Conservation (phyloP, 345 rosid genomes). For the Luvunga scandens region DNA sequence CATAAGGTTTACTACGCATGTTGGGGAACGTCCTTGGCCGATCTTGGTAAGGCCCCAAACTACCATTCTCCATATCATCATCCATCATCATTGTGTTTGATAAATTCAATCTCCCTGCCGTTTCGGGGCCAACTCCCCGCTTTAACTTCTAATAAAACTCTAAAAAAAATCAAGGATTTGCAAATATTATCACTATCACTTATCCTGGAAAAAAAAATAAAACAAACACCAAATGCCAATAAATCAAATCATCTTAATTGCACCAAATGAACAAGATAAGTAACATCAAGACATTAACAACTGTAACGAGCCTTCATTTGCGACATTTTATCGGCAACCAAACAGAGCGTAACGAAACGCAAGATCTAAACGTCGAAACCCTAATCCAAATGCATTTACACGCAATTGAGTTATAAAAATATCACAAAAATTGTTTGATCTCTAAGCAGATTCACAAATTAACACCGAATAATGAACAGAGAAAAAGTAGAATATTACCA, state of each 20-base stretch:
- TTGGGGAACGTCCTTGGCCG: constrained; percentile 85
- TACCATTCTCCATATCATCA: constrained; percentile 82
- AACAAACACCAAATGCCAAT: neutral
- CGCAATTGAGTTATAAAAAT: too few relatives aligned
- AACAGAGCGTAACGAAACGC: neutral
- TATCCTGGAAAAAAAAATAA: neutral
- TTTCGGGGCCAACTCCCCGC: constrained; percentile 48
- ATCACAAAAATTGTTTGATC: neutral
- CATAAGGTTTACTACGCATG: constrained; percentile 81
- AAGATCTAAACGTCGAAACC: constrained; percentile 9
- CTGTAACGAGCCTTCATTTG: neutral
- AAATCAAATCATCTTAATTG: neutral
- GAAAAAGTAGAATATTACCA: neutral
- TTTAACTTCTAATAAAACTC: neutral
- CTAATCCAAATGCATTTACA: neutral
- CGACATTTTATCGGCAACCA: neutral
- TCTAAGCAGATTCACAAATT: neutral
- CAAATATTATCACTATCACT: neutral
- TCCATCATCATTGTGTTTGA: constrained; percentile 71
- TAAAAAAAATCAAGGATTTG: neutral
- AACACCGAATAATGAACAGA: neutral
- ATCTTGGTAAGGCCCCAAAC: constrained; percentile 66
- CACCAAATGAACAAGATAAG: neutral
- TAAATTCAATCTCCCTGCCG: constrained; percentile 48
- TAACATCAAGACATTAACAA: neutral